Conservation (phyloP, 306 rosid genomes). For the Abrus precatorius region DNA sequence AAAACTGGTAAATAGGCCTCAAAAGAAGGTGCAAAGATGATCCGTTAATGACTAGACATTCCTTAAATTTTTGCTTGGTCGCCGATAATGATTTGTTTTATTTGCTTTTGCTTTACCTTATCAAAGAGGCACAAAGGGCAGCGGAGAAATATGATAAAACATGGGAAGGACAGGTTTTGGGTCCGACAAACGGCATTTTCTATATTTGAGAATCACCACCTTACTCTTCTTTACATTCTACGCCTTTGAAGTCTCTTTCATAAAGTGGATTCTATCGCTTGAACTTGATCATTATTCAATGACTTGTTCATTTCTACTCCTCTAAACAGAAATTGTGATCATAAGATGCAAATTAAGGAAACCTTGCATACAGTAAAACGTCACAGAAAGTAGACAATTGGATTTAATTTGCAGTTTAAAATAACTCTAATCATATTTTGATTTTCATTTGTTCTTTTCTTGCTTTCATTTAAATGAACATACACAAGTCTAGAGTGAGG, state of each 20-base stretch:
- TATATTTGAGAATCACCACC: constrained; percentile 45
- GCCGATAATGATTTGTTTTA: constrained; percentile 35
- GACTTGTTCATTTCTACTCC: no score
- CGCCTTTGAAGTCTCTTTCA: constrained; percentile 46
- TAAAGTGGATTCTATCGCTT: constrained; percentile 34
- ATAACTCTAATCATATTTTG: no score
- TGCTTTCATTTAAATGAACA: no score
- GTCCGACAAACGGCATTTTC: constrained; percentile 54
- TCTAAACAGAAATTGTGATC: no score
- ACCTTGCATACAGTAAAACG: no score
- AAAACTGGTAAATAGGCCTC: constrained; percentile 23
- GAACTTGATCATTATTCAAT: background rate
- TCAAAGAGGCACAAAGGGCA: background rate
- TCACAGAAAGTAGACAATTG: no score
- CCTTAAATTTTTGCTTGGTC: constrained; percentile 40
- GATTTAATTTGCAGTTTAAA: no score
- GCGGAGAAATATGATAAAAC: constrained; percentile 10
- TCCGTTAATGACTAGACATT: constrained; percentile 38
- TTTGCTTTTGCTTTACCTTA: constrained; percentile 48
- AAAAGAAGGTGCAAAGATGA: constrained; percentile 43
- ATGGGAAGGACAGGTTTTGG: constrained; percentile 42
- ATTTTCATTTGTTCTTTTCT: no score
- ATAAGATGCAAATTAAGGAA: no score
- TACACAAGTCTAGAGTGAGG: no score
- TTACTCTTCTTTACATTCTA: constrained; percentile 37